These are phyloP conservation scores for Pleurotus giganteus DNA, from an alignment of 768 basidiomycete species.

Conservation along the genomic window DNA sequence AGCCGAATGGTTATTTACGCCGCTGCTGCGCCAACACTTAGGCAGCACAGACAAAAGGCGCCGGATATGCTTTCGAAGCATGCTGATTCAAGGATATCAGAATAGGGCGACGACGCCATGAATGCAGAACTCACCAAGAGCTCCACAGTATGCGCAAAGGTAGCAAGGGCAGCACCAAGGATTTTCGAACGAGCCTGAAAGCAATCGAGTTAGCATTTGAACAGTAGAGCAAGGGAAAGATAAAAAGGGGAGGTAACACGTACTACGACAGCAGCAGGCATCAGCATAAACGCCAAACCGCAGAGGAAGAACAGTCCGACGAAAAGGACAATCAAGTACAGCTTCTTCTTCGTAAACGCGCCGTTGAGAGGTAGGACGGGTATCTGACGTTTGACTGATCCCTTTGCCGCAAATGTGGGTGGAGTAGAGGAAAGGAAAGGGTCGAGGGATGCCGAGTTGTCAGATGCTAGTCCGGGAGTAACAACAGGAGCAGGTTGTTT, in stretches of 20 bases:
- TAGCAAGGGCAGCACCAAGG: constrained; percentile 71
- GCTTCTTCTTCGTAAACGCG: not conserved
- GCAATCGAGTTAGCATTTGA: not conserved
- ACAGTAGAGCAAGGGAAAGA: too few species aligned
- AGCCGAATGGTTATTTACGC: too few species aligned
- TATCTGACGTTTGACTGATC: not conserved
- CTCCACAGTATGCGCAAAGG: constrained; percentile 70
- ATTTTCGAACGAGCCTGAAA: constrained; percentile 52
- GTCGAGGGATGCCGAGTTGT: not conserved
- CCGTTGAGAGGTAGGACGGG: not conserved
- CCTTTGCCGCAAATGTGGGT: not conserved
- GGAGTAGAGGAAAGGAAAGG: not conserved
- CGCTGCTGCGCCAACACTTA: constrained; percentile 38
- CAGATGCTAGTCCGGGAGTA: not conserved
- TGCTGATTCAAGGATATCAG: constrained; percentile 31
- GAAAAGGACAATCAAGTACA: constrained; percentile 62
- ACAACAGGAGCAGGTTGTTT: not conserved
- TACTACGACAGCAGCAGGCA: constrained; percentile 68
- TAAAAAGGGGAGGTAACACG: constrained; percentile 14
- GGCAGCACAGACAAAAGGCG: constrained; percentile 60
- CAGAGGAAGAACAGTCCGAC: constrained; percentile 59
- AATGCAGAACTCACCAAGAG: constrained; percentile 42
- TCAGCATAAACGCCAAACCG: constrained; percentile 53
- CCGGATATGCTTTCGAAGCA: constrained; percentile 71
- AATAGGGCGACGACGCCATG: not conserved